A percentile compares a stretch with the other conserved stretches of the same genome.
phyloP scores from a whole-genome alignment of 23 red algal species.

The Cyanidiococcus yangmingshanensis region DNA sequence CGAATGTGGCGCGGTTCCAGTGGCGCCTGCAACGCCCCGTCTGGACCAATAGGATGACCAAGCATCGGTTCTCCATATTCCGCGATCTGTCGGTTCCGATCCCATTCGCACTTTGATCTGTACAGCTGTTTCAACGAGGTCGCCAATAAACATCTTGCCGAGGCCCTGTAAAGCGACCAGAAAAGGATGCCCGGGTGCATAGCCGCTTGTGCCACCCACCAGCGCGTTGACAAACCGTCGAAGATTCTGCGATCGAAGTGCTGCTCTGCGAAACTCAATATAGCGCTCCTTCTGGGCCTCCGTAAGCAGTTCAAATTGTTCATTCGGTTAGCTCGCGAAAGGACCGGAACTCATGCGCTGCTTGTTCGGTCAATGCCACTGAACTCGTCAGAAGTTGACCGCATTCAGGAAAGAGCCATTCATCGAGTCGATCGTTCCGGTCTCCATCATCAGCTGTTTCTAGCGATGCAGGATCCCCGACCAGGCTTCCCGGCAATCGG shows the following conservation, averaged over 20 bases:
- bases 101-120: constrained; percentile 46
- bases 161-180: constrained; percentile 77
- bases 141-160: constrained; percentile 84
- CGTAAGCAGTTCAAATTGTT: constrained; percentile 5
- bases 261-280: constrained; percentile 2
- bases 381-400: neutral
- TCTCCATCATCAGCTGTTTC: neutral
- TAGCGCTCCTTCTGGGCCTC: constrained; percentile 23
- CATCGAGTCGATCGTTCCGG: neutral
- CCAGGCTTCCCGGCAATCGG: neutral
- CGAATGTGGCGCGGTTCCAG: constrained; percentile 17
- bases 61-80: neutral
- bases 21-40: neutral
- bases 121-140: constrained; percentile 69
- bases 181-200: constrained; percentile 22
- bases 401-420: neutral
- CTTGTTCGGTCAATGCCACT: neutral
- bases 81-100: neutral
- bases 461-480: neutral
- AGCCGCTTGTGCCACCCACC: neutral
- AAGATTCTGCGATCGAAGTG: neutral
- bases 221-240: constrained; percentile 12
- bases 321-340: constrained; percentile 18
- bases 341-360: neutral
- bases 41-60: neutral